A percentile compares a stretch with the other conserved stretches of the same genome.
phyloP scores from a whole-genome alignment of 139 green algal genomes.

The Chlamydomonas incerta region DNA sequence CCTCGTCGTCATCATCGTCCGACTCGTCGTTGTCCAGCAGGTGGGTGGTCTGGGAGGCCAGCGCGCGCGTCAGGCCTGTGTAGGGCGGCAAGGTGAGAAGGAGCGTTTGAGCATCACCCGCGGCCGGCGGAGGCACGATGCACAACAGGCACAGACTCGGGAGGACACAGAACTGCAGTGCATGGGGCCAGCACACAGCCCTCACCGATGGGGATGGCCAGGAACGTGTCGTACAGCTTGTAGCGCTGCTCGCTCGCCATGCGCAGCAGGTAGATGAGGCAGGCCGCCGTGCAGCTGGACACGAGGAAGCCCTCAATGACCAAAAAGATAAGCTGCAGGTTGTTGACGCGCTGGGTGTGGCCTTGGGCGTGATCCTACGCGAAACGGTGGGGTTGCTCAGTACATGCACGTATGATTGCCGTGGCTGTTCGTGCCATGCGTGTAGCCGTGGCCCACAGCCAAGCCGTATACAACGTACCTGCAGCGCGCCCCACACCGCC shows the following conservation, averaged over 20 bases:
- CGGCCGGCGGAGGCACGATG: no score
- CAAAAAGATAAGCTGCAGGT: conserved; percentile 25
- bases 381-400: no score
- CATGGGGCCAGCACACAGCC: no score
- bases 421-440: no score
- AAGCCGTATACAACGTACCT: neutral
- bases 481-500: neutral
- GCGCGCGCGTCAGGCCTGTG: conserved; percentile 30
- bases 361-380: neutral
- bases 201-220: conserved; percentile 24
- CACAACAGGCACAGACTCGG: no score
- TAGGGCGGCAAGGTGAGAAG: no score
- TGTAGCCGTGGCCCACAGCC: no score
- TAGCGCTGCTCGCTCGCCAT: conserved; percentile 4
- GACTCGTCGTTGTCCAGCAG: conserved; percentile 27
- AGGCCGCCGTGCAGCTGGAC: neutral
- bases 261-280: conserved; percentile 19
- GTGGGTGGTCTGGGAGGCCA: conserved; percentile 33
- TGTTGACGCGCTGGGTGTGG: conserved; percentile 4
- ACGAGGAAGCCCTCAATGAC: neutral
- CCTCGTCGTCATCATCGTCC: conserved; percentile 30
- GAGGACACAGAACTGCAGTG: no score
- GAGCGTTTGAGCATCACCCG: neutral
- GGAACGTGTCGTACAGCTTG: conserved; percentile 34
- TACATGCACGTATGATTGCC: no score